Conservation (phyloP, 1,284 basidiomycete species). For the Porodaedalea pini region DNA sequence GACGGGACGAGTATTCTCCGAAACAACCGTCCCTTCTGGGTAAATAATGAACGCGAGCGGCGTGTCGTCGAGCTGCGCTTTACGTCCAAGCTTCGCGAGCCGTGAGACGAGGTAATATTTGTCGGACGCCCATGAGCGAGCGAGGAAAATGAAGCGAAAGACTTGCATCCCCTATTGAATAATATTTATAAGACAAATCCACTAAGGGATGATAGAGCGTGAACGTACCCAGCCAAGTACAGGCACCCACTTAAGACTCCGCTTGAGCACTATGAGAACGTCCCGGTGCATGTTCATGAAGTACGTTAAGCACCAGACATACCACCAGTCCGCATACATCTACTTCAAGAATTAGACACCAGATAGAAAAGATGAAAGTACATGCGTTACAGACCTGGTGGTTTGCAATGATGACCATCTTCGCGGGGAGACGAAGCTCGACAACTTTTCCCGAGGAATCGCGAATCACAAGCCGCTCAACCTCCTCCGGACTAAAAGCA, state of each 20-base stretch:
- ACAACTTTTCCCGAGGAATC: constrained; percentile 55
- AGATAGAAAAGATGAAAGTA: constrained; percentile 19
- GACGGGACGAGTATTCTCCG: constrained; percentile 75
- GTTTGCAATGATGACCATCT: constrained; percentile 77
- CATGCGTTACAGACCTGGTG: constrained; percentile 55
- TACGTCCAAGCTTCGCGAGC: constrained; percentile 55
- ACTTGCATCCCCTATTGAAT: constrained; percentile 78
- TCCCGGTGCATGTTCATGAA: constrained; percentile 70
- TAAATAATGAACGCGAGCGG: constrained; percentile 85
- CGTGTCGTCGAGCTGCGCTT: constrained; percentile 58
- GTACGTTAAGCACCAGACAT: constrained; percentile 84
- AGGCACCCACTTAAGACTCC: constrained; percentile 84
- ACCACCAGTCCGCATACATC: constrained; percentile 92
- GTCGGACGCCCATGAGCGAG: constrained; percentile 85
- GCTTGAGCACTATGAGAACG: constrained; percentile 88
- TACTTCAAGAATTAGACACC: constrained; percentile 31
- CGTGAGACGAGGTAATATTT: constrained; percentile 56
- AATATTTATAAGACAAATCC: neutral
- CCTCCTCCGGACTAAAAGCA: constrained; percentile 53
- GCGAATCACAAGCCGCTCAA: constrained; percentile 53
- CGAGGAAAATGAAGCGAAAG: constrained; percentile 87
- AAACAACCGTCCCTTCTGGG: constrained; percentile 90
- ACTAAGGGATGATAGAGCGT: neutral
- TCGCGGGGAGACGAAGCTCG: constrained; percentile 67
- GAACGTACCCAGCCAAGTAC: constrained; percentile 81